Percentiles rank a stretch among this genome's conserved stretches.
Conservation (phyloP, 2,329 filamentous ascomycete genomes). For the Rhynchosporium secalis region DNA sequence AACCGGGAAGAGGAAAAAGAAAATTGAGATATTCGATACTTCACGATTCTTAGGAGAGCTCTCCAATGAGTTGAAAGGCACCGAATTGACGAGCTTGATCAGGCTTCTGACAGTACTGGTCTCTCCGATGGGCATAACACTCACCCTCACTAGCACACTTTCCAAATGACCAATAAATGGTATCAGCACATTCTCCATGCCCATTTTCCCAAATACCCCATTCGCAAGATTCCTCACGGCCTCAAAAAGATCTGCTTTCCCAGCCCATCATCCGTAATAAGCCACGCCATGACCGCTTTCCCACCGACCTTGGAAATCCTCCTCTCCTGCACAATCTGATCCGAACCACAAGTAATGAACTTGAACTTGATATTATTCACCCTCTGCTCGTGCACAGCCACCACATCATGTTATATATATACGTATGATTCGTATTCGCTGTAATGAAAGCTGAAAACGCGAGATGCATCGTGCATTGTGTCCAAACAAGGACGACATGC, state of each 20-base stretch:
- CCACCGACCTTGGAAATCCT: constrained; percentile 6
- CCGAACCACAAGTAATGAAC: constrained; percentile 9
- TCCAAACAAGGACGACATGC: too few relatives aligned
- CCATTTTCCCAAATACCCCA: constrained; percentile 1
- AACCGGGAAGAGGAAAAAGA: not conserved
- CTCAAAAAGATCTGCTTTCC: constrained; percentile 2
- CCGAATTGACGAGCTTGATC: constrained; percentile 5
- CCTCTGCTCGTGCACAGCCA: not conserved
- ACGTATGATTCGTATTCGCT: constrained; percentile 11
- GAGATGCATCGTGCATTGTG: too few relatives aligned
- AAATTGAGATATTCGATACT: not conserved
- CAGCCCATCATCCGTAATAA: not conserved
- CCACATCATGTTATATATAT: constrained; percentile 6
- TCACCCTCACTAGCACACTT: not conserved
- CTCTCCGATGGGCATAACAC: constrained; percentile 1
- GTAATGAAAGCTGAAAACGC: not conserved
- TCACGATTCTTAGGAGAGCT: constrained; percentile 5
- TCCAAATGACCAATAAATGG: constrained; percentile 5
- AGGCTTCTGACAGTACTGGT: not conserved
- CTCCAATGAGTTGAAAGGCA: constrained; percentile 3
- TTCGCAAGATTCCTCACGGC: not conserved
- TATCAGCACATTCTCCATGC: not conserved
- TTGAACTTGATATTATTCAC: constrained; percentile 9
- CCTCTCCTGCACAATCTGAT: constrained; percentile 9
- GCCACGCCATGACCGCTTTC: constrained; percentile 7